Evolutionary conservation across 306 rosid genomes (phyloP).

Genomic region (Fragaria ananassa): DNA sequence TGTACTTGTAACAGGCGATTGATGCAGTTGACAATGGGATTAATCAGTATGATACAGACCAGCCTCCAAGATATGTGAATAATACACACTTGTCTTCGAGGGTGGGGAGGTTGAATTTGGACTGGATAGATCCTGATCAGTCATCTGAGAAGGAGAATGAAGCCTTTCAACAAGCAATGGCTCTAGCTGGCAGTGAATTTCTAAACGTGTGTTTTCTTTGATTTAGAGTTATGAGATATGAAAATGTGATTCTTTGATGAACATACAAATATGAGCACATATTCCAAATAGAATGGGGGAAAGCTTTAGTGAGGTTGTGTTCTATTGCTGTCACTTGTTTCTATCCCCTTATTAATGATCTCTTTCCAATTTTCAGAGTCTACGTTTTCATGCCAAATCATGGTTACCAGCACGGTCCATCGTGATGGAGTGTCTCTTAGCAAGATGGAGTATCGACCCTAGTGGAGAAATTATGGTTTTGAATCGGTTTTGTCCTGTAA

Average conservation of each 20-base stretch:
- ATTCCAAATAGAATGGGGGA: background rate
- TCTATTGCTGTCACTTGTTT: background rate
- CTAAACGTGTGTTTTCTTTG: slow-evolving; percentile 52
- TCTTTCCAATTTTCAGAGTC: slow-evolving; percentile 47
- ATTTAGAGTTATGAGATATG: background rate
- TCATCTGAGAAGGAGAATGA: slow-evolving; percentile 82
- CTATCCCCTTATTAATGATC: background rate
- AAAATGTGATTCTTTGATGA: background rate
- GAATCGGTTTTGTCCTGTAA: slow-evolving; percentile 86
- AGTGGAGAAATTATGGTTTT: slow-evolving; percentile 87
- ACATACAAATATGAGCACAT: background rate
- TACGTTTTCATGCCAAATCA: slow-evolving; percentile 69
- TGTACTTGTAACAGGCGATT: slow-evolving; percentile 63
- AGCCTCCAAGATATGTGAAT: slow-evolving; percentile 90
- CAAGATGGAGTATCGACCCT: slow-evolving; percentile 71
- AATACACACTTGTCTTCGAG: slow-evolving; percentile 93
- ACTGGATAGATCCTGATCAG: slow-evolving; percentile 91
- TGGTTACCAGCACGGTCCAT: slow-evolving; percentile 99
- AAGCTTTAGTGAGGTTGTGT: background rate
- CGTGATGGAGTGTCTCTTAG: slow-evolving; percentile 64
- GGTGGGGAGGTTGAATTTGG: slow-evolving; percentile 82
- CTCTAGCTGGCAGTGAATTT: slow-evolving; percentile 83
- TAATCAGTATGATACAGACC: slow-evolving; percentile 78
- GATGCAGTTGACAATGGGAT: slow-evolving; percentile 97
- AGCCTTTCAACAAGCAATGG: slow-evolving; percentile 86